Evolutionary conservation across 192 early-diverging fungal species (phyloP), one percentile per base, ranked within the genome.

Genomic region (Umbelopsis sp.): DNA sequence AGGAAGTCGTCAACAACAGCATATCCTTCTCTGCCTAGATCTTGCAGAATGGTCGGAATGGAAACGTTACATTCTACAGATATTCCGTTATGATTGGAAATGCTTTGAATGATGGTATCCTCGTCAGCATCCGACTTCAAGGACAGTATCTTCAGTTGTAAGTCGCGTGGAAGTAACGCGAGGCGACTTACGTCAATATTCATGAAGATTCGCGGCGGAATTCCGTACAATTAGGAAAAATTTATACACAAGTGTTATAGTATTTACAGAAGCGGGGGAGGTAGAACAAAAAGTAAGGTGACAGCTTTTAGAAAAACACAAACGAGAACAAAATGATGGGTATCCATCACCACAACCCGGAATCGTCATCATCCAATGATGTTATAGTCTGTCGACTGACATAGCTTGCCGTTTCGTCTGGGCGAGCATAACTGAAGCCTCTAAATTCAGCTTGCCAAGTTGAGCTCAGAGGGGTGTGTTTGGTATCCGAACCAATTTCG

Each of bases 401-500:
- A 62, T 62, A 62, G 56, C 56, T 62, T 29, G 56, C 56, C 11
- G 56, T 31, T 0, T 62, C 56, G n/a, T 62, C 56, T 20, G 56
- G 56, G 43, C 50, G 36, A 29, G 68, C 56, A 47, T 74, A 74
- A 31, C 73, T 74, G 21, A 74, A 74, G 17, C 73, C 73, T 53
- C 68, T 38, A 65, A 74, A 74, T 26, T 45, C 68, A 80, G 81
- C 43, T 78, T 73, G 67, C 41, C 45, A 67, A 17, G 51, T 45
- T 1, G 66, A 20, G 50, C 65, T 56, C 22, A 67, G 26, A 62
- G 83, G 76, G 29, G 78, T 70, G 72, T 86, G 69, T 54, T 76
- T 66, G 76, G 83, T 69, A 66, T 77, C 66, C 69, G 83, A 72
- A 70, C 76, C 79, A 47, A 80, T 74, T n/a, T 83, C 90, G 66